A percentile compares a stretch with the other conserved stretches of the same genome.
Conservation (phyloP, 805 yeast genomes). For the Cyberlindnera subsufficiens region DNA sequence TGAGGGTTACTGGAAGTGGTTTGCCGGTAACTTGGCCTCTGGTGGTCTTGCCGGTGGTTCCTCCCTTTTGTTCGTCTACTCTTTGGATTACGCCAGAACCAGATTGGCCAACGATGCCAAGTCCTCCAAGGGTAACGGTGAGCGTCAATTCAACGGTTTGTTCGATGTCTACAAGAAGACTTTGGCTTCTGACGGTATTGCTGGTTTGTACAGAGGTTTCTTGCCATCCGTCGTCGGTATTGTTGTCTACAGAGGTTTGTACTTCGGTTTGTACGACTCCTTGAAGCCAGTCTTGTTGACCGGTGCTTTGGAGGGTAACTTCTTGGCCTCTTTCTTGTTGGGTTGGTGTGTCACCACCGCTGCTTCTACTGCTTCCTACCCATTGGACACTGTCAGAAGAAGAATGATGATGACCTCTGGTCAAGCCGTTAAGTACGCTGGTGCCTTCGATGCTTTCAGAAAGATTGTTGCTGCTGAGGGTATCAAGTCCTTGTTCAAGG, state of each 20-base stretch:
- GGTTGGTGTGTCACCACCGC: constrained; percentile 98
- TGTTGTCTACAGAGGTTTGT: constrained; percentile 97
- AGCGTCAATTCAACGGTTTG: constrained; percentile 96
- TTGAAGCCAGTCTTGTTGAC: constrained; percentile 90
- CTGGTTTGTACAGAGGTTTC: constrained; percentile 99
- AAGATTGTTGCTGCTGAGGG: constrained; percentile 96
- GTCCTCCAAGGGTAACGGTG: constrained; percentile 73
- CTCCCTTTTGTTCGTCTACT: constrained; percentile 88
- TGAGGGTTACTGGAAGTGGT: constrained; percentile 89
- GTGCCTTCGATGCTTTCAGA: constrained; percentile 90
- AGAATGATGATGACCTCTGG: constrained; percentile 99
- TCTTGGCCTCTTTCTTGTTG: constrained; percentile 91
- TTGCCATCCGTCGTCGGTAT: constrained; percentile 97
- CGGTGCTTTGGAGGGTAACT: constrained; percentile 91
- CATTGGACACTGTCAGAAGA: constrained; percentile 98
- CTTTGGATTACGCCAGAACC: constrained; percentile 97
- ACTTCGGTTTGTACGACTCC: constrained; percentile 97
- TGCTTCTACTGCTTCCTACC: constrained; percentile 98
- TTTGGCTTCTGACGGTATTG: constrained; percentile 91
- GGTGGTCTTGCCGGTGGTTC: constrained; percentile 99
- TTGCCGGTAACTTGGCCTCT: constrained; percentile 96
- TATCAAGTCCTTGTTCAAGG: constrained; percentile 89
- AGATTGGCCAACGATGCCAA: constrained; percentile 98
- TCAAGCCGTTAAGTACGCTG: constrained; percentile 93
- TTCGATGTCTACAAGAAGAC: constrained; percentile 96